These are phyloP conservation scores for Vararia minispora DNA, from an alignment of 768 basidiomycete species.

Conservation along the genomic window DNA sequence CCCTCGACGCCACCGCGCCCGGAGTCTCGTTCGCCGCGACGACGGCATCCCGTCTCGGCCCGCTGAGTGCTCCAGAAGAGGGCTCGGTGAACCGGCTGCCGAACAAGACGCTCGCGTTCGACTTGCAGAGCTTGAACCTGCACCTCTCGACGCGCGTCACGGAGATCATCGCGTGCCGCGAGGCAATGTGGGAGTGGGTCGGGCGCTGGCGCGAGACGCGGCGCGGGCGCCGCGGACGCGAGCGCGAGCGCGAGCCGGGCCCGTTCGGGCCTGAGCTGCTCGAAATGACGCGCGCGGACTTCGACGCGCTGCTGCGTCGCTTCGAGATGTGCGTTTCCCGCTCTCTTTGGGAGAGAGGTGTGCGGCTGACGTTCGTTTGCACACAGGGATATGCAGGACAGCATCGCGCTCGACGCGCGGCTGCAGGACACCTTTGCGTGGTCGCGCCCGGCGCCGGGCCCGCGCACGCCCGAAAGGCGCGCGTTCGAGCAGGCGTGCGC, in stretches of 20 bases:
- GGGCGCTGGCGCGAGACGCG: background rate
- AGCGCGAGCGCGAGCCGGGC: background rate
- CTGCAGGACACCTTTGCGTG: conserved; percentile 42
- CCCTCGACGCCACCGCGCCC: conserved; percentile 32
- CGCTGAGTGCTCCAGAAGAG: too few species aligned
- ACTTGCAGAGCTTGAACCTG: conserved; percentile 46
- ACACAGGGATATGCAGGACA: conserved; percentile 55
- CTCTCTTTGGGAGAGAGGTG: conserved; percentile 1
- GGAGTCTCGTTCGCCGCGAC: too few species aligned
- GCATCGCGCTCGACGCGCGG: conserved; percentile 33
- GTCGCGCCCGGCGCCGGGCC: conserved; percentile 27
- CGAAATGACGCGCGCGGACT: conserved; percentile 47
- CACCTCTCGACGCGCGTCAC: conserved; percentile 50
- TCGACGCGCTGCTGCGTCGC: conserved; percentile 42
- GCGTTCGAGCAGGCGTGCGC: conserved; percentile 46
- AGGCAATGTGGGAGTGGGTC: conserved; percentile 77
- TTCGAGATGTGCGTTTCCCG: conserved; percentile 47
- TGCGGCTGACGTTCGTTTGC: conserved; percentile 1
- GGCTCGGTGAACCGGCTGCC: conserved; percentile 31
- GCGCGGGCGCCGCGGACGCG: background rate
- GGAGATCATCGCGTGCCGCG: conserved; percentile 60
- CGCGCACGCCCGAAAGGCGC: conserved; percentile 39
- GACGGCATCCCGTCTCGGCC: too few species aligned
- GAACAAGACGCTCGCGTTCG: conserved; percentile 41
- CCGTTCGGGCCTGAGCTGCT: conserved; percentile 22